Evolutionary conservation across 805 yeast species (phyloP), one percentile per base, ranked within the genome.

Genomic region (Candida maesae): DNA sequence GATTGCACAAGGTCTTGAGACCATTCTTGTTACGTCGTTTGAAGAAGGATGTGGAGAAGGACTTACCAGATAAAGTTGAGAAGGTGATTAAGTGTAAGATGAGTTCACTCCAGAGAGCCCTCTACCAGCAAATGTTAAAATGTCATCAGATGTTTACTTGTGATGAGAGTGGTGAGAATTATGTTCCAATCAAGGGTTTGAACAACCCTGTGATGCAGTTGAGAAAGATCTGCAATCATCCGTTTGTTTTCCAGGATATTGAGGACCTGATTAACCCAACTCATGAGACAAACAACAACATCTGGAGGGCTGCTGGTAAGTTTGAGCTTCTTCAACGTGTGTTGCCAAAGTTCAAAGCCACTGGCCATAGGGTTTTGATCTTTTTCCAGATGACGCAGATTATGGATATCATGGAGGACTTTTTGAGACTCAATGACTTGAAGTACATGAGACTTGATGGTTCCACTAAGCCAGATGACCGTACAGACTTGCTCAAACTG

Each of bases 381-480:
- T 85, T 85, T 56, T 85, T 85, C 68, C 95, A 85, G 64, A 85
- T 85, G 95, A 85, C 95, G 0, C 88, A 83, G 57, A 86, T 85
- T 40, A 85, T 85, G 95, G 88, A 84, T 58, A 85, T 85, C 31
- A 84, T 85, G 89, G 95, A 85, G 61, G 95, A 85, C 61, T 85
- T 76, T 60, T 67, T 85, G 54, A 70, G 90, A 52, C 72, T 75
- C 63, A 71, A 74, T 50, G 78, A 72, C 33, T 65, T 84, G 73
- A 78, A 81, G 52, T 85, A 84, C 57, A 66, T 84, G 70, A 72
- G 93, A 65, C 70, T 85, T 45, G 95, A 85, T 67, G 95, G 95
- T 68, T 70, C 79, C 16, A 85, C 95, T 1, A 84, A 84, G 52
- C 84, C 95, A 2, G 95, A 85, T 54, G 95, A 85, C 52, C 78